Base-by-base conservation (phyloP, 2,329 filamentous ascomycete genomes). In the Pyricularia sp. region DNA sequence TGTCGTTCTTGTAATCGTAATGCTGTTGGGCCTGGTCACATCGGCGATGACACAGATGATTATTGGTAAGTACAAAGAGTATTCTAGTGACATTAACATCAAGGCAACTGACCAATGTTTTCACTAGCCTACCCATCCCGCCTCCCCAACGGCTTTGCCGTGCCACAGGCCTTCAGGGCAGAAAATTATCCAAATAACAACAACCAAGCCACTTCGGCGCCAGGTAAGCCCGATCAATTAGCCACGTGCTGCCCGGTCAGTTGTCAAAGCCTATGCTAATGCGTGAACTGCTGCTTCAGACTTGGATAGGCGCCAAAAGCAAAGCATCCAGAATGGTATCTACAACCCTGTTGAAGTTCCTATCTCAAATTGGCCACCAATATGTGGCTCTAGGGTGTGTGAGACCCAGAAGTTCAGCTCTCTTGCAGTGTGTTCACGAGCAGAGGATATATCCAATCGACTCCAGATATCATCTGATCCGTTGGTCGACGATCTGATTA, bases 381-480 rank as follows among this genome's bases (percentile, higher is more conserved):
- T 64, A 12, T 71, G 70, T 66, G 67, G 68, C 60, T 67, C 70
- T 1, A 66, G 66, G 40, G 53, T 70, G 40, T 70, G 72, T 62
- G 59, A 66, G 33, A 70, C 69, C 64, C 64, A 62, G 19, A 67
- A 65, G 35, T 69, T 71, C 67, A 66, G 66, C 65, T 68, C 70
- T 22, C 66, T 73, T 24, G 69, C 69, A 16, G 62, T 73, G 22
- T 73, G 72, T 62, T 64, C 67, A 16, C 65, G 66, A 24, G 65
- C 69, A 26, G 66, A 66, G 26, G 70, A 73, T 64, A 64, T 73
- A 22, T 70, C 71, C 49, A 62, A 68, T 24, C 61, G 65, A 57
- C 68, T 71, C 6, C 60, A 55, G 24, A 35, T 70, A 16, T 66
- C 68, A 53, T 63, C 65, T 31, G 63, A 63, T 35, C 64, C 64